Percentiles rank a stretch among this genome's conserved stretches.
Evolutionary conservation across 108 stramenopile species (phyloP).

Genomic region (Seminavis robusta): DNA sequence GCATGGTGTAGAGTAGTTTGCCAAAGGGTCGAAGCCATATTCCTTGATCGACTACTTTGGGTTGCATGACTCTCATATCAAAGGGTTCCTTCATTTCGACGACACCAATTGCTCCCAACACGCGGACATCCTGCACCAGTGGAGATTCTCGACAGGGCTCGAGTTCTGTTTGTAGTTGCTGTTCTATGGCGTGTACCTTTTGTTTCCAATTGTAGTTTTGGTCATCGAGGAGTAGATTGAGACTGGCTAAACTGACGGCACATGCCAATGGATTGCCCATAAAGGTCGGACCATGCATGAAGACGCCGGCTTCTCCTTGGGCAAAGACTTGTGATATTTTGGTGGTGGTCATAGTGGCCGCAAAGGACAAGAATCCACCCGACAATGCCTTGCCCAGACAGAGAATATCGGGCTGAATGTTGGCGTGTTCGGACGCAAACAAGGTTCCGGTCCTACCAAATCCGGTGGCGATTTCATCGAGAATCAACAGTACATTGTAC

Average conservation of each 20-base stretch:
- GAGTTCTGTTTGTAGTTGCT: conserved; percentile 35
- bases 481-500: conserved; percentile 75
- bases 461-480: conserved; percentile 89
- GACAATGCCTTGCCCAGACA: conserved; percentile 85
- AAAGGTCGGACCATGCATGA: conserved; percentile 86
- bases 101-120: conserved; percentile 86
- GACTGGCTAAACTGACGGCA: conserved; percentile 63
- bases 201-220: conserved; percentile 42
- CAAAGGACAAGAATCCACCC: conserved; percentile 76
- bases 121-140: conserved; percentile 68
- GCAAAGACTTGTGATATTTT: conserved; percentile 67
- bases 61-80: conserved; percentile 56
- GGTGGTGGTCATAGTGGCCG: conserved; percentile 63
- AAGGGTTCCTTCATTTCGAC: conserved; percentile 72
- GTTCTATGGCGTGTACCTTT: conserved; percentile 51
- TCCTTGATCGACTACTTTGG: conserved; percentile 53
- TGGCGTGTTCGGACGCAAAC: conserved; percentile 73
- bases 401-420: conserved; percentile 78
- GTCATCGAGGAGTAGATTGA: conserved; percentile 55
- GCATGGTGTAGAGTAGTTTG: conserved; percentile 83
- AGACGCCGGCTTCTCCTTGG: conserved; percentile 38
- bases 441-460: conserved; percentile 85
- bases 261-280: conserved; percentile 85
- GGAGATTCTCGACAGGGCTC: conserved; percentile 49
- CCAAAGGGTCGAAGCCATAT: conserved; percentile 86